Conservation (phyloP, 2,329 filamentous ascomycete species). For the Fusarium austroafricanum region DNA sequence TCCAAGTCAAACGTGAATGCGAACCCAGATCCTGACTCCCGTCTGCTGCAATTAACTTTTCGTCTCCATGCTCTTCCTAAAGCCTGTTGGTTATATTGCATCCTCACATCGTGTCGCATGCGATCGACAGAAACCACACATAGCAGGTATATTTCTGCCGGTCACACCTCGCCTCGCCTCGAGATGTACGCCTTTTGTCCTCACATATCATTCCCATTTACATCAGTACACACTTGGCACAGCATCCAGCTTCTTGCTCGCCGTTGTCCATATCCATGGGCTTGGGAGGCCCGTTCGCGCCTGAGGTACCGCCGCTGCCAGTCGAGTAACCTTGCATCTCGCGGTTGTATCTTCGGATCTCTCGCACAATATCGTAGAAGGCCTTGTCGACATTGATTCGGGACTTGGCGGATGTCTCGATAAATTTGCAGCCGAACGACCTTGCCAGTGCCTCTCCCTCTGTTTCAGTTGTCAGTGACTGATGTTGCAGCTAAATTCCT, state of each 20-base stretch:
- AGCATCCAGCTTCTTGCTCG: constrained; percentile 79
- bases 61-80: constrained; percentile 36
- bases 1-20: constrained; percentile 43
- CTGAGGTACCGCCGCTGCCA: constrained; percentile 72
- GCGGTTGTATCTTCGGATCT: constrained; percentile 98
- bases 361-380: constrained; percentile 97
- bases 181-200: constrained; percentile 26
- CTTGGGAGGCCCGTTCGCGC: constrained; percentile 70
- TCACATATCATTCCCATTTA: constrained; percentile 57
- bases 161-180: constrained; percentile 18
- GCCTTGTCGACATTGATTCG: constrained; percentile 98
- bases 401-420: constrained; percentile 98
- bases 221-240: constrained; percentile 89
- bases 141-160: constrained; percentile 22
- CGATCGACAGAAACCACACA: constrained; percentile 21
- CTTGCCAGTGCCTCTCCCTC: constrained; percentile 90
- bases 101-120: constrained; percentile 33
- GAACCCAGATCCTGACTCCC: constrained; percentile 54
- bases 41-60: constrained; percentile 53
- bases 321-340: constrained; percentile 92
- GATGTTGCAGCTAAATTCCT: background rate
- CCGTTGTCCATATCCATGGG: constrained; percentile 84
- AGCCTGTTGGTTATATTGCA: constrained; percentile 32
- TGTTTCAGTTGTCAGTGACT: constrained; percentile 55
- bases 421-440: constrained; percentile 96